A percentile compares a stretch with the other conserved stretches of the same genome.
phyloP scores from a whole-genome alignment of 2,329 filamentous ascomycete genomes.

The Fusarium siculi region DNA sequence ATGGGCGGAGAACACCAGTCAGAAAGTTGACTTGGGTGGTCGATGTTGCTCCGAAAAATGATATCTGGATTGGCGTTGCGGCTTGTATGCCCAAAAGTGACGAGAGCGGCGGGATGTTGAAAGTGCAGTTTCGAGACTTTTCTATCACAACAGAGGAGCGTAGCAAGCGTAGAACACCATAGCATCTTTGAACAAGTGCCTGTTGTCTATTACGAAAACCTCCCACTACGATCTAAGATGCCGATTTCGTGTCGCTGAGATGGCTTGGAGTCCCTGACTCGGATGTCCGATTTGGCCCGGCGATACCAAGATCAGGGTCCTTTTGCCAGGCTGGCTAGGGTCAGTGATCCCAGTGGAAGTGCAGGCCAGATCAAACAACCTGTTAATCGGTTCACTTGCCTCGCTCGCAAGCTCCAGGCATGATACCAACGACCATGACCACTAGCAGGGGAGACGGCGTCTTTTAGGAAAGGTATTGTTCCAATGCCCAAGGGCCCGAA shows the following conservation, averaged over 20 bases:
- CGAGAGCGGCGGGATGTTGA: neutral
- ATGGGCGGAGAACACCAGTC: neutral
- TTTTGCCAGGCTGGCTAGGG: rapidly evolving
- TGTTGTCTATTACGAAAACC: rapidly evolving
- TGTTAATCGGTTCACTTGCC: neutral
- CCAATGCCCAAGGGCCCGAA: neutral
- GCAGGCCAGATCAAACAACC: neutral
- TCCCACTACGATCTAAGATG: rapidly evolving
- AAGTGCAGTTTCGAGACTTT: neutral
- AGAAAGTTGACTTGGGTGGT: conserved; percentile 12
- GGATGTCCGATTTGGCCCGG: neutral
- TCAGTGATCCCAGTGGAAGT: too few relatives aligned
- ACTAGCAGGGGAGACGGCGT: neutral
- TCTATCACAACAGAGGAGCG: neutral
- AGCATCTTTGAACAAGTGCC: rapidly evolving
- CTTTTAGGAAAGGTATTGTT: neutral
- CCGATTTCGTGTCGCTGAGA: neutral
- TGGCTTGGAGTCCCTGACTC: neutral
- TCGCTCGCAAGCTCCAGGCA: too few relatives aligned
- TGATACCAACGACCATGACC: neutral
- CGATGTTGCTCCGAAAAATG: neutral
- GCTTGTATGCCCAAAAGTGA: conserved; percentile 9
- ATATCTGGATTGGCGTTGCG: neutral
- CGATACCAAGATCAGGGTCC: rapidly evolving
- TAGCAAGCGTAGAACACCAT: rapidly evolving